phyloP scores from a whole-genome alignment of 163 green algal species.

The Chlamydomonas reinhardtii region DNA sequence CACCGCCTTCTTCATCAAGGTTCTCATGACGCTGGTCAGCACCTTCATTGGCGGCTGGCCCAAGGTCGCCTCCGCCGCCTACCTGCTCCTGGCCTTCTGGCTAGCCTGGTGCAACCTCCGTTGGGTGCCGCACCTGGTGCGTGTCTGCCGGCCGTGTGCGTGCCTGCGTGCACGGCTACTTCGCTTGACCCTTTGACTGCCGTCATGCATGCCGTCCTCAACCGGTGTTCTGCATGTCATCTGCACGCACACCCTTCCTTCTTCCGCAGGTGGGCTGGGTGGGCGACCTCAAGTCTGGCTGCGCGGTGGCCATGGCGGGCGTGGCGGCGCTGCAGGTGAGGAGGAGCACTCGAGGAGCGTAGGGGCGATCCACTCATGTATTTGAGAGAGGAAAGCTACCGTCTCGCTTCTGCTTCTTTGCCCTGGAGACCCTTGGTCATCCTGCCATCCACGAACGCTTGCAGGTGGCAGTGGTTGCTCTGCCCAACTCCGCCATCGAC shows the following conservation, averaged over 20 bases:
- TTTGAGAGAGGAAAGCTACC: no score
- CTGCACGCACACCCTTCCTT: no score
- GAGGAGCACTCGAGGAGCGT: no score
- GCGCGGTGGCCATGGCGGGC: neutral
- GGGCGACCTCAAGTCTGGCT: constrained; percentile 18
- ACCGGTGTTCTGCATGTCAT: no score
- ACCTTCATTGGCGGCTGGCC: neutral
- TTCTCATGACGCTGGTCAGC: neutral
- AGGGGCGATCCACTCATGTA: no score
- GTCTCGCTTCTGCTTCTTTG: no score
- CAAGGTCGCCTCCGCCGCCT: neutral
- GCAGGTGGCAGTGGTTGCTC: neutral
- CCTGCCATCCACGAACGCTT: no score
- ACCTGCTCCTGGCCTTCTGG: neutral
- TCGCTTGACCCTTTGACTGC: no score
- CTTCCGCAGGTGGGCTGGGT: constrained; percentile 4
- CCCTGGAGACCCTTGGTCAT: no score
- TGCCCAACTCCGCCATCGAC: neutral
- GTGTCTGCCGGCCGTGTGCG: neutral
- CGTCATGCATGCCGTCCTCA: no score
- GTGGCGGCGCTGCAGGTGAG: constrained; percentile 21
- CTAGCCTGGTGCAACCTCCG: neutral
- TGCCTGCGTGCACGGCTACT: no score
- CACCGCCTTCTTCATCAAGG: neutral
- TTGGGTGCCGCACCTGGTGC: neutral